Evolutionary conservation across 2,329 filamentous ascomycete species (phyloP).

Genomic region (Incumbomyces lentus): DNA sequence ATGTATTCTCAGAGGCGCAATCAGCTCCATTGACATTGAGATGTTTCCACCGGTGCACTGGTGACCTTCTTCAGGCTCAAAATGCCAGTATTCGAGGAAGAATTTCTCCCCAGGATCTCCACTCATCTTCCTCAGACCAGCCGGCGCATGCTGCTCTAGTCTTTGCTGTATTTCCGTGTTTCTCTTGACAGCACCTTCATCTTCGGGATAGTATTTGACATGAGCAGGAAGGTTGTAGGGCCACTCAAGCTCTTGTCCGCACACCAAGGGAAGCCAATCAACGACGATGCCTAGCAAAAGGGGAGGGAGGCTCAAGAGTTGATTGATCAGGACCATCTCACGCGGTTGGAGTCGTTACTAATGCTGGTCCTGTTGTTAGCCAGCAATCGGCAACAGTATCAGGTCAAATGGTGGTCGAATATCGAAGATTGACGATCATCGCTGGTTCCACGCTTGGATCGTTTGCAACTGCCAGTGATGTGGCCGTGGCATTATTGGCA

Average conservation of each 20-base stretch:
- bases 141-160: slow-evolving; percentile 20
- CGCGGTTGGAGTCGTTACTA: no score
- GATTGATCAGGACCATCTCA: not conserved
- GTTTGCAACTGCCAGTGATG: not conserved
- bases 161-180: slow-evolving; percentile 25
- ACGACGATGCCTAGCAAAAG: slow-evolving; percentile 11
- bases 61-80: slow-evolving; percentile 18
- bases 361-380: not conserved
- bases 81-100: slow-evolving; percentile 36
- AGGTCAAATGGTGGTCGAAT: no score
- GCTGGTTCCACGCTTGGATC: no score
- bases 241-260: slow-evolving; percentile 13
- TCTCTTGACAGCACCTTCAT: slow-evolving; percentile 18
- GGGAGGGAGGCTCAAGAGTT: not conserved
- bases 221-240: slow-evolving; percentile 18
- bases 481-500: not conserved
- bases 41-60: slow-evolving; percentile 3
- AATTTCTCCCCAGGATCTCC: slow-evolving; percentile 39
- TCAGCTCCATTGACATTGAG: slow-evolving; percentile 7
- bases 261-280: not conserved
- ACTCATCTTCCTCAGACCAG: slow-evolving; percentile 35
- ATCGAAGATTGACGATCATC: no score
- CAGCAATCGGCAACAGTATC: no score
- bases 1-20: slow-evolving; percentile 21
- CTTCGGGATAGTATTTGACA: slow-evolving; percentile 21